A percentile compares a stretch with the other conserved stretches of the same genome.
These are phyloP conservation scores for Cyclotella sp. DNA, from an alignment of 108 stramenopile genomes.

Conservation along the genomic window DNA sequence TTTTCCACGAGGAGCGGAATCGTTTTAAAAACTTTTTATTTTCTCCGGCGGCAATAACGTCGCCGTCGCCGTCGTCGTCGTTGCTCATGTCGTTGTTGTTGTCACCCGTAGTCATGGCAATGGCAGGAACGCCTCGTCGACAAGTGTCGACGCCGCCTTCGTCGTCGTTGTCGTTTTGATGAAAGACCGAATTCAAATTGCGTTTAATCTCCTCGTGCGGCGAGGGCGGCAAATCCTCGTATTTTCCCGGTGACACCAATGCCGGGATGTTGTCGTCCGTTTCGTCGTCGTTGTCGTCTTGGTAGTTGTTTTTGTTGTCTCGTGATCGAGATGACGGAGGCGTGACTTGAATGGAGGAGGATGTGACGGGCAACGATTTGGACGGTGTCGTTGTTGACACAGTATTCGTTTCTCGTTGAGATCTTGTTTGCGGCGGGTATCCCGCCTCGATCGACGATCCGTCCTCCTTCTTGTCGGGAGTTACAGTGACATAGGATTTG, in stretches of 20 bases:
- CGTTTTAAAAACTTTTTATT: constrained; percentile 1
- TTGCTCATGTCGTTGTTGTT: too few species aligned
- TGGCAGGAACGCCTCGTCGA: too few species aligned
- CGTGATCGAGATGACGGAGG: not conserved
- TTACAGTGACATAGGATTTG: not conserved
- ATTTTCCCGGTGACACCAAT: not conserved
- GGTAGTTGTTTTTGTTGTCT: not conserved
- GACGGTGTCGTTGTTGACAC: too few species aligned
- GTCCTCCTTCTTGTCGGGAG: constrained; percentile 3
- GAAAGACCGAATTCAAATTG: constrained; percentile 4
- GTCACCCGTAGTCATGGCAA: not conserved
- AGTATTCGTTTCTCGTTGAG: too few species aligned
- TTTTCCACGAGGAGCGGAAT: not conserved
- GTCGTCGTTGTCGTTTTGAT: not conserved
- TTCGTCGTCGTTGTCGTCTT: not conserved
- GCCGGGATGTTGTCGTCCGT: not conserved
- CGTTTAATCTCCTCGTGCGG: not conserved
- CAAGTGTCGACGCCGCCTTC: too few species aligned
- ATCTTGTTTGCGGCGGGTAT: not conserved
- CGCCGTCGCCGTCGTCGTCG: too few species aligned
- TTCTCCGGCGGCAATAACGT: too few species aligned
- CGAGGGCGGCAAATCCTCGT: constrained; percentile 1
- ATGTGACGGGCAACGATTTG: too few species aligned
- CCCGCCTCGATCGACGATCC: not conserved
- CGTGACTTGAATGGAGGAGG: too few species aligned